Evolutionary conservation across 768 basidiomycete species (phyloP).

Genomic region (Agrocybe chaxingu): DNA sequence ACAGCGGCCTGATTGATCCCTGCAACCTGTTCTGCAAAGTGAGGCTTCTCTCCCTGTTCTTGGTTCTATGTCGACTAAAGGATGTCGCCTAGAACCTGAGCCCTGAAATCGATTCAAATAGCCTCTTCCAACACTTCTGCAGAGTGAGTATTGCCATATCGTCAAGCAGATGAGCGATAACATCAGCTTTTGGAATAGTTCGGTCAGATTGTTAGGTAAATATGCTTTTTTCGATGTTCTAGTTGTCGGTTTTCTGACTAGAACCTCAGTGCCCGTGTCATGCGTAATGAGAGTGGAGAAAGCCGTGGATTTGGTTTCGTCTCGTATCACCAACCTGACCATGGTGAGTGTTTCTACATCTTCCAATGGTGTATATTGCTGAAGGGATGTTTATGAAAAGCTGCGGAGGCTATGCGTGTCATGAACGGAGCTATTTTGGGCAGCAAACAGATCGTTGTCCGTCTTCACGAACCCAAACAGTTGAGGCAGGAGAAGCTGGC

Average conservation of each 20-base stretch:
- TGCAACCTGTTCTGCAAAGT: slow-evolving; percentile 92
- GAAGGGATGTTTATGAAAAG: slow-evolving; percentile 31
- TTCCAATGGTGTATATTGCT: slow-evolving; percentile 5
- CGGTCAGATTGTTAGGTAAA: slow-evolving; percentile 84
- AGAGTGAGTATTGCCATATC: slow-evolving; percentile 42
- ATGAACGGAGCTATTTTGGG: slow-evolving; percentile 81
- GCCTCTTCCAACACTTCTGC: slow-evolving; percentile 79
- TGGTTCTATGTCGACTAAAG: slow-evolving; percentile 3
- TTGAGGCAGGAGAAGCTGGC: slow-evolving; percentile 88
- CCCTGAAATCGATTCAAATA: slow-evolving; percentile 81
- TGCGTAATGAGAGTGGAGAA: slow-evolving; percentile 80
- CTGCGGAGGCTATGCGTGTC: slow-evolving; percentile 65
- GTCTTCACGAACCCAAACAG: slow-evolving; percentile 89
- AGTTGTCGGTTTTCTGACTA: not conserved
- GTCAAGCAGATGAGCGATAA: slow-evolving; percentile 11
- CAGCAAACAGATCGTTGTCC: slow-evolving; percentile 76
- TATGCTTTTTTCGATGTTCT: not conserved
- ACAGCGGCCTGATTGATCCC: slow-evolving; percentile 86
- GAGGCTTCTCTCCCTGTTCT: slow-evolving; percentile 11
- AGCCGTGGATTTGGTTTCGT: slow-evolving; percentile 92
- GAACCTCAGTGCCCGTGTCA: slow-evolving; percentile 75
- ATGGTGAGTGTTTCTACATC: slow-evolving; percentile 45
- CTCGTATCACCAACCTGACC: slow-evolving; percentile 78
- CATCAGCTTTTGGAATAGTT: slow-evolving; percentile 43
- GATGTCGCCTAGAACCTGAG: slow-evolving; percentile 65